Evolutionary conservation across 2,329 filamentous ascomycete genomes (phyloP).

Genomic region (Nakataea oryzae): DNA sequence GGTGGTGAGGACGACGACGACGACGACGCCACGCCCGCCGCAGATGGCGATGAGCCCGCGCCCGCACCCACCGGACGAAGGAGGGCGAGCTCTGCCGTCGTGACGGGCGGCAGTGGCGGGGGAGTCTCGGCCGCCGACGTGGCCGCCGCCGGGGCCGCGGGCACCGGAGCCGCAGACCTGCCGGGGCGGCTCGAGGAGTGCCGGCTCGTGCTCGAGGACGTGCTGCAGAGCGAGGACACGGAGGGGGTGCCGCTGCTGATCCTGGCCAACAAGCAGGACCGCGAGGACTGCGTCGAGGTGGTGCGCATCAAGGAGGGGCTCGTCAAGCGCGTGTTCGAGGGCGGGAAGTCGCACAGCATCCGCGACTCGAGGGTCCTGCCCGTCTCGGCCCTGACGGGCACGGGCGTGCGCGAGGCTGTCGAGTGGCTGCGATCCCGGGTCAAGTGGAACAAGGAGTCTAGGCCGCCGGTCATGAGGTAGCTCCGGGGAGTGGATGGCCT

Average conservation of each 20-base stretch:
- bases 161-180: background rate
- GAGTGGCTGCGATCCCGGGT: conserved; percentile 90
- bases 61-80: background rate
- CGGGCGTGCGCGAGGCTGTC: conserved; percentile 87
- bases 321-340: conserved; percentile 91
- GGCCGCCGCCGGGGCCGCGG: background rate
- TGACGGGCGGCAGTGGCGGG: background rate
- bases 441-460: conserved; percentile 90
- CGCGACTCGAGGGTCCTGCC: conserved; percentile 86
- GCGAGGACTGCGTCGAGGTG: conserved; percentile 95
- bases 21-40: background rate
- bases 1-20: background rate
- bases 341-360: conserved; percentile 76
- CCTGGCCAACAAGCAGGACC: conserved; percentile 93
- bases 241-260: conserved; percentile 87
- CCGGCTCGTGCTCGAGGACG: conserved; percentile 77
- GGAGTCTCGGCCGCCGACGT: background rate
- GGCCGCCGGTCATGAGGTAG: conserved; percentile 88
- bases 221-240: conserved; percentile 77
- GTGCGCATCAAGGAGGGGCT: conserved; percentile 95
- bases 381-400: conserved; percentile 78
- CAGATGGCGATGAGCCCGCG: background rate
- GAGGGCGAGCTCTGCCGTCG: background rate
- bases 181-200: conserved; percentile 73
- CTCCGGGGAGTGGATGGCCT: background rate